A percentile compares a stretch with the other conserved stretches of the same genome.
Conservation (phyloP, 495 filamentous ascomycete genomes). For the Parmelia sp. region DNA sequence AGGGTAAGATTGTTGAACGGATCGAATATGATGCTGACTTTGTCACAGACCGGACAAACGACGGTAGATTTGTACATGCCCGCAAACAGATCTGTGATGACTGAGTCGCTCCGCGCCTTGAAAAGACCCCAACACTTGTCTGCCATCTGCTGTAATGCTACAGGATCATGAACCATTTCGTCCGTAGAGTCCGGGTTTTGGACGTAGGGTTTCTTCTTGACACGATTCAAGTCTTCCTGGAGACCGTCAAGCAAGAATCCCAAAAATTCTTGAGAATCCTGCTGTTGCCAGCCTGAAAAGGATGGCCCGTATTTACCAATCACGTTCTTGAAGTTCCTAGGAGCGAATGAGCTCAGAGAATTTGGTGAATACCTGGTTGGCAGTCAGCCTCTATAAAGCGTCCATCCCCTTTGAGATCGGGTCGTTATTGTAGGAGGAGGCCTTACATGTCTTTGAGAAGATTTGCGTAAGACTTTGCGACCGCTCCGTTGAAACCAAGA, state of each 20-base stretch:
- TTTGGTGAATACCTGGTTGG: constrained; percentile 27
- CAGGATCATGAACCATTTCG: constrained; percentile 80
- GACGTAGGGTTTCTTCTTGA: constrained; percentile 93
- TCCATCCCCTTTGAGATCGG: neutral
- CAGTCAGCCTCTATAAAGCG: neutral
- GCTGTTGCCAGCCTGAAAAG: constrained; percentile 92
- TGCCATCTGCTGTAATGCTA: constrained; percentile 73
- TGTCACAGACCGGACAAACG: constrained; percentile 80
- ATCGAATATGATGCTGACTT: constrained; percentile 98
- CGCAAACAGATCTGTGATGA: constrained; percentile 89
- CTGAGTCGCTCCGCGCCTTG: constrained; percentile 86
- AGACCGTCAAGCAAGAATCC: constrained; percentile 91
- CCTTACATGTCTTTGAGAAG: constrained; percentile 70
- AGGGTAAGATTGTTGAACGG: constrained; percentile 93
- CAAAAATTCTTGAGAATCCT: constrained; percentile 97
- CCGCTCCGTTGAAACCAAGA: constrained; percentile 72
- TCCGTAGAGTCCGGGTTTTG: constrained; percentile 98
- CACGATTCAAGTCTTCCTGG: constrained; percentile 89
- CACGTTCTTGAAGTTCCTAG: constrained; percentile 68
- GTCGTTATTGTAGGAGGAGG: constrained; percentile 28
- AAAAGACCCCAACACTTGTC: constrained; percentile 85
- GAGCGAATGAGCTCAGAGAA: constrained; percentile 56
- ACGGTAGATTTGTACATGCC: constrained; percentile 98
- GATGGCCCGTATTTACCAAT: constrained; percentile 73
- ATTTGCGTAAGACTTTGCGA: constrained; percentile 72